These are phyloP conservation scores for Aspergillus cejpii DNA, from an alignment of 2,329 filamentous ascomycete genomes.

Conservation along the genomic window DNA sequence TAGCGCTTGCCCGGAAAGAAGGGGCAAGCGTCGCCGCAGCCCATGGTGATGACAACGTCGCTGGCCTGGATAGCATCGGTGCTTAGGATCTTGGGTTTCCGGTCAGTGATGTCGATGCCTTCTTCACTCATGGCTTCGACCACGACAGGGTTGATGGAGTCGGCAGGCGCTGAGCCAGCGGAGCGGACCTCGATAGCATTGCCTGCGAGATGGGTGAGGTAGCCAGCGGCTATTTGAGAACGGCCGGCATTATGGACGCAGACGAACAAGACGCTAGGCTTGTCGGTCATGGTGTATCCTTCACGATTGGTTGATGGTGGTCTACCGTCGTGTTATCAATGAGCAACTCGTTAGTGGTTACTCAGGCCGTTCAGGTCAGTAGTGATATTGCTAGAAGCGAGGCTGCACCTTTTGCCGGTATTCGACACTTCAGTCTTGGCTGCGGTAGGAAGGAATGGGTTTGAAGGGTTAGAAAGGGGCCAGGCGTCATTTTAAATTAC, in stretches of 20 bases:
- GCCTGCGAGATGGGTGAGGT: conserved; percentile 12
- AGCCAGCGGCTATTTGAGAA: conserved; percentile 23
- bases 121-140: conserved; percentile 25
- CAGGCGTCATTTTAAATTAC: background rate
- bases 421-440: background rate
- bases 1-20: conserved; percentile 24
- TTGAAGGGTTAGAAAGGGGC: background rate
- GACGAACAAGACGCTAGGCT: conserved; percentile 24
- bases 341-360: background rate
- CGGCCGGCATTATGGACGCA: conserved; percentile 26
- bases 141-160: conserved; percentile 21
- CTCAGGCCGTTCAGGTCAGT: background rate
- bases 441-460: background rate
- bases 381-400: background rate
- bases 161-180: conserved; percentile 22
- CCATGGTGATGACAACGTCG: conserved; percentile 26
- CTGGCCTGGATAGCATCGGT: conserved; percentile 19
- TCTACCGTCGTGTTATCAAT: background rate
- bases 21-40: conserved; percentile 24
- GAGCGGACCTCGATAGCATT: conserved; percentile 20
- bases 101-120: conserved; percentile 19
- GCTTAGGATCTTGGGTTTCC: conserved; percentile 23
- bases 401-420: background rate
- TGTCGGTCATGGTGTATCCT: conserved; percentile 21
- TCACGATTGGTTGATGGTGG: background rate